phyloP scores from a whole-genome alignment of 2,329 filamentous ascomycete species.

The Penicillium concentricum region DNA sequence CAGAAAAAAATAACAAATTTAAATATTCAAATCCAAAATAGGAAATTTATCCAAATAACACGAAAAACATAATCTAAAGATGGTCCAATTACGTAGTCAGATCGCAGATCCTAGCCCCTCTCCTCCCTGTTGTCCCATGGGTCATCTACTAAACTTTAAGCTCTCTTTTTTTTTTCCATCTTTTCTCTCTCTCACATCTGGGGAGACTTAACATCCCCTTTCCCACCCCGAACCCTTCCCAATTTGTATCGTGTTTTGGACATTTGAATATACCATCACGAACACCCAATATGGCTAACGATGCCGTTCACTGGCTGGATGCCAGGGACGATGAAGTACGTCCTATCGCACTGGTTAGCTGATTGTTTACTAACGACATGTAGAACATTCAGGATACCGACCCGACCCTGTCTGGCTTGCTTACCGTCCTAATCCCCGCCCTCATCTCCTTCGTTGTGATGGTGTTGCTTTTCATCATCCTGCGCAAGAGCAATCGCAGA shows the following conservation, averaged over 20 bases:
- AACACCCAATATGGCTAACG: constrained; percentile 17
- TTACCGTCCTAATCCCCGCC: constrained; percentile 51
- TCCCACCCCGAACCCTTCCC: background rate
- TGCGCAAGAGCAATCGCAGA: constrained; percentile 50
- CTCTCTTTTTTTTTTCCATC: constrained; percentile 6
- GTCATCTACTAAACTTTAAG: constrained; percentile 12
- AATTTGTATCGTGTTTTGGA: background rate
- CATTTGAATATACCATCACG: background rate
- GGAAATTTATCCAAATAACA: background rate
- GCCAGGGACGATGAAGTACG: constrained; percentile 12
- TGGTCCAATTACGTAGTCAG: constrained; percentile 19
- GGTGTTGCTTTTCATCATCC: constrained; percentile 51
- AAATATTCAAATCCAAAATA: background rate
- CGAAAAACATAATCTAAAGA: background rate
- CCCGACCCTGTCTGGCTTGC: constrained; percentile 46
- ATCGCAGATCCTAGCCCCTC: constrained; percentile 20
- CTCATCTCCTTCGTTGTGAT: constrained; percentile 47
- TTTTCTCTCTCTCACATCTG: background rate
- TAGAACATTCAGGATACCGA: constrained; percentile 23
- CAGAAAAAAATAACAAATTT: background rate
- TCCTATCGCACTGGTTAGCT: background rate
- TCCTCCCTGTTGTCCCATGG: constrained; percentile 1
- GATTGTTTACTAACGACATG: background rate
- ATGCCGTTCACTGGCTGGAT: constrained; percentile 15
- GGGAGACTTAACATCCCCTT: background rate